phyloP scores from a whole-genome alignment of 441 rosid species.

The Melastoma candidum region DNA sequence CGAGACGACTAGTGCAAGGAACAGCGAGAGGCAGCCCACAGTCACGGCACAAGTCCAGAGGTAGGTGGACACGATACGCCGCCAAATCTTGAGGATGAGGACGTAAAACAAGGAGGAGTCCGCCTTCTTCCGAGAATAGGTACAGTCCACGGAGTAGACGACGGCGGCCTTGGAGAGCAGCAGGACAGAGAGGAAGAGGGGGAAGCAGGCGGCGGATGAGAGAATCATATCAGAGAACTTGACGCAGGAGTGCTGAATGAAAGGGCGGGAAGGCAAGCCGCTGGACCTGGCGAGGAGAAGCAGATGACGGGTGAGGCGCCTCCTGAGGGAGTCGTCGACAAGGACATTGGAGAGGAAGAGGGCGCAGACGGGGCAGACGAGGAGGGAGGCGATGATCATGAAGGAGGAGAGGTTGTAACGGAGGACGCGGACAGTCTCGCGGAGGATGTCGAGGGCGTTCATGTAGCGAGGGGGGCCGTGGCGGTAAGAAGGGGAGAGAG shows the following conservation, averaged over 20 bases:
- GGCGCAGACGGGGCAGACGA: conserved; percentile 79
- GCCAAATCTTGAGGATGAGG: conserved; percentile 50
- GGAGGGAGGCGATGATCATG: conserved; percentile 43
- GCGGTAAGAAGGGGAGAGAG: too few relatives aligned
- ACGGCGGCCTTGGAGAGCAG: conserved; percentile 62
- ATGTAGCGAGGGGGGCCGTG: conserved; percentile 33
- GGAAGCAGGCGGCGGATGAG: conserved; percentile 65
- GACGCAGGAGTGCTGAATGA: conserved; percentile 53
- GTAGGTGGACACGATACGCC: conserved; percentile 51
- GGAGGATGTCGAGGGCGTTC: conserved; percentile 79
- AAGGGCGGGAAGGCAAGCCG: conserved; percentile 60
- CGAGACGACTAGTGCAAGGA: conserved; percentile 52
- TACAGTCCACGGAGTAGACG: conserved; percentile 71
- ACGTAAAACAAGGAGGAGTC: conserved; percentile 41
- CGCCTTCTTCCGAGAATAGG: conserved; percentile 45
- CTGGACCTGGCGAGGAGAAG: conserved; percentile 60
- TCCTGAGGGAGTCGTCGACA: conserved; percentile 60
- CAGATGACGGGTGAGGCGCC: conserved; percentile 44
- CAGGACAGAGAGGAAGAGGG: conserved; percentile 52
- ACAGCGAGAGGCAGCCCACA: conserved; percentile 48
- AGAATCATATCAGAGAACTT: conserved; percentile 57
- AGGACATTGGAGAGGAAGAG: conserved; percentile 51
- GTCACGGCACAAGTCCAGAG: conserved; percentile 54
- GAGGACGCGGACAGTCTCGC: conserved; percentile 77
- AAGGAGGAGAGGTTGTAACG: conserved; percentile 57